These are phyloP conservation scores for Galium porrigens DNA, from an alignment of 305 asterid genomes.

Conservation along the genomic window DNA sequence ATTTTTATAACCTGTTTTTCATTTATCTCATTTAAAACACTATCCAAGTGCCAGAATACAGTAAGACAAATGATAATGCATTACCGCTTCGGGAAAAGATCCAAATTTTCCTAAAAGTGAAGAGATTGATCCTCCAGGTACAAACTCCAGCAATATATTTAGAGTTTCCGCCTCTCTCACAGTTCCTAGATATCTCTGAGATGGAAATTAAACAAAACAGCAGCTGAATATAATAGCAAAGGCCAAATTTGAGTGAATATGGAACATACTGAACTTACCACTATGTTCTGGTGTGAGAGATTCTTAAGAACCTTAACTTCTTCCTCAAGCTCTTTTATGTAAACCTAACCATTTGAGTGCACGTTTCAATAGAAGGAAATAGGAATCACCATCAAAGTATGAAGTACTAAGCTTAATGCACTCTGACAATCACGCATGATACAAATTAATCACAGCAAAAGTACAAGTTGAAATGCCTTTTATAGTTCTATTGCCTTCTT, in stretches of 20 bases:
- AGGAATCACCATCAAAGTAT: not conserved
- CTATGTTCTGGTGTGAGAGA: slow-evolving; percentile 79
- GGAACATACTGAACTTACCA: slow-evolving; percentile 35
- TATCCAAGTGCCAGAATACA: not conserved
- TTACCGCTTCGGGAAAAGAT: slow-evolving; percentile 84
- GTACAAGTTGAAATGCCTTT: not conserved
- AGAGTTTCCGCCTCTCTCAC: slow-evolving; percentile 58
- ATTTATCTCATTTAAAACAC: not conserved
- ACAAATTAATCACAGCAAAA: not conserved
- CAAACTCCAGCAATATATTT: slow-evolving; percentile 76
- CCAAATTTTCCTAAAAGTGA: slow-evolving; percentile 86
- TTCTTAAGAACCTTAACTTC: slow-evolving; percentile 75
- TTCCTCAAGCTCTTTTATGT: slow-evolving; percentile 74
- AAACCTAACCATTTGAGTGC: slow-evolving; percentile 34
- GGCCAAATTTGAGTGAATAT: not conserved
- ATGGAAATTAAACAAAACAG: slow-evolving; percentile 15
- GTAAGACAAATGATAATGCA: slow-evolving; percentile 18
- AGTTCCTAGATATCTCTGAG: slow-evolving; percentile 83
- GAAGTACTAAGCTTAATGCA: not conserved
- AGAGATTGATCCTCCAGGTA: slow-evolving; percentile 87
- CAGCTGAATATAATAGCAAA: not conserved
- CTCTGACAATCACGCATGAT: no score
- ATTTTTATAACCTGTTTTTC: slow-evolving; percentile 61
- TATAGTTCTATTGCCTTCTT: not conserved
- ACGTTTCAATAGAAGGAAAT: not conserved